phyloP scores from a whole-genome alignment of 345 rosid genomes.

The Geranium brycei region DNA sequence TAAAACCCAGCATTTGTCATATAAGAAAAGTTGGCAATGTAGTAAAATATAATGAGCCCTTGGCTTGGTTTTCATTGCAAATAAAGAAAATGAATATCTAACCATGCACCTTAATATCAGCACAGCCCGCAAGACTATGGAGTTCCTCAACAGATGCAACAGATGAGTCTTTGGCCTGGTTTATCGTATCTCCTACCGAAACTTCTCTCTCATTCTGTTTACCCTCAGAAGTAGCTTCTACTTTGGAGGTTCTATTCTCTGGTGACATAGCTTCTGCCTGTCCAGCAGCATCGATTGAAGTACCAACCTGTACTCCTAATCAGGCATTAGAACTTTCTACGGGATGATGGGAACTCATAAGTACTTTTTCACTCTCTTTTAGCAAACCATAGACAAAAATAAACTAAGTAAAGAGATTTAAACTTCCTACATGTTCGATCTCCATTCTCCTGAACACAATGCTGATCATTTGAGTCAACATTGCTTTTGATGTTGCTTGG shows the following conservation, averaged over 20 bases:
- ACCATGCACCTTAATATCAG: conserved; percentile 77
- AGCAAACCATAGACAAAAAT: conserved; percentile 3
- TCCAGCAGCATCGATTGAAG: conserved; percentile 35
- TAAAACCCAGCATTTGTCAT: background rate
- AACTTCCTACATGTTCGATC: conserved; percentile 54
- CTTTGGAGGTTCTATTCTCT: conserved; percentile 18
- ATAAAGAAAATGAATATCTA: too few relatives aligned
- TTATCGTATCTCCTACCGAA: conserved; percentile 71
- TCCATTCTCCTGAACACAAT: conserved; percentile 94
- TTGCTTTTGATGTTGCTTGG: conserved; percentile 97
- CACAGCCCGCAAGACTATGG: conserved; percentile 88
- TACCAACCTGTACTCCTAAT: conserved; percentile 43
- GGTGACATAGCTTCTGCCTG: conserved; percentile 23
- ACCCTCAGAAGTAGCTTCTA: conserved; percentile 36
- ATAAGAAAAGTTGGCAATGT: background rate
- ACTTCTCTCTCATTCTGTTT: conserved; percentile 53
- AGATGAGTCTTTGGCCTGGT: conserved; percentile 55
- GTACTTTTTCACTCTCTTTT: conserved; percentile 1
- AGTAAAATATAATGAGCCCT: background rate
- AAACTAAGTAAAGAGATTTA: background rate
- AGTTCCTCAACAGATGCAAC: conserved; percentile 94
- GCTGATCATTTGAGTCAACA: conserved; percentile 98
- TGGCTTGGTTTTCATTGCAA: background rate
- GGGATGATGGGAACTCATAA: conserved; percentile 7
- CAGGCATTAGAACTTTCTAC: conserved; percentile 17